phyloP scores from a whole-genome alignment of 306 rosid species.

The Corylus heterophylla region DNA sequence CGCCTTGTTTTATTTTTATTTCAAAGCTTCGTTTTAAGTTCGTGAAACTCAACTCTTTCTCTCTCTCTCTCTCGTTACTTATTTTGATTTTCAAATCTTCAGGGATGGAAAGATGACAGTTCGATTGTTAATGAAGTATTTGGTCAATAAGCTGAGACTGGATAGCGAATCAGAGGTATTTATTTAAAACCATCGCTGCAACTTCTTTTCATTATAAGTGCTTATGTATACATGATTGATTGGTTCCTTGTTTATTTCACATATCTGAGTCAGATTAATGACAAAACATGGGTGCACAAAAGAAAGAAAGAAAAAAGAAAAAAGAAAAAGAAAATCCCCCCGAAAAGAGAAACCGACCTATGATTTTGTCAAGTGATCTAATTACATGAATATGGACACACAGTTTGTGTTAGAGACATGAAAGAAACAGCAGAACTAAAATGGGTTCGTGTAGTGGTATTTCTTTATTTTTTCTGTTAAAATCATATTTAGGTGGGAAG shows the following conservation, averaged over 20 bases:
- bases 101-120: constrained; percentile 97
- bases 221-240: background rate
- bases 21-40: background rate
- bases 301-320: background rate
- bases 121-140: constrained; percentile 82
- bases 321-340: too few species aligned
- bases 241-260: constrained; percentile 6
- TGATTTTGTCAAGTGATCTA: constrained; percentile 40
- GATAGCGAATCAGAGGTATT: constrained; percentile 95
- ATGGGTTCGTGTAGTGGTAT: constrained; percentile 27
- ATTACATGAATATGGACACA: constrained; percentile 36
- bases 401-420: constrained; percentile 43
- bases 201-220: background rate
- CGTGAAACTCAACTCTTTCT: background rate
- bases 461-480: constrained; percentile 36
- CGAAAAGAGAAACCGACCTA: constrained; percentile 19
- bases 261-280: constrained; percentile 21
- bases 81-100: constrained; percentile 7
- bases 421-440: constrained; percentile 58
- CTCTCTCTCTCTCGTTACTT: background rate
- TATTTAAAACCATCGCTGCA: constrained; percentile 29
- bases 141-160: constrained; percentile 78
- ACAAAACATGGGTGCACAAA: constrained; percentile 8
- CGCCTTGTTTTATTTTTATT: background rate
- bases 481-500: constrained; percentile 48